phyloP scores from a whole-genome alignment of 1,139 yeast species.

The Scheffersomyces insectosa region DNA sequence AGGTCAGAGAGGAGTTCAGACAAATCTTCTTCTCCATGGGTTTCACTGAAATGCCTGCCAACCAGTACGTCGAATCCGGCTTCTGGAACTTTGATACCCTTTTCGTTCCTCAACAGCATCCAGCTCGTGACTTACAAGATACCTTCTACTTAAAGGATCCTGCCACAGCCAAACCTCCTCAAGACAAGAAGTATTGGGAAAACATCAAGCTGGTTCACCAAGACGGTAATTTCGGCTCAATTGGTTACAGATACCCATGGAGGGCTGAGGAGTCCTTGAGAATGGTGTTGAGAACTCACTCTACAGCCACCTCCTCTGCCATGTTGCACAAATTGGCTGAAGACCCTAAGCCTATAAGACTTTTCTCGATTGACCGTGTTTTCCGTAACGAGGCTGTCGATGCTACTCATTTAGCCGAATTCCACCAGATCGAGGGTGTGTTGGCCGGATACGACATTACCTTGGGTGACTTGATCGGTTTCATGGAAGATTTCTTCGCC shows the following conservation, averaged over 20 bases:
- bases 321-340: slow-evolving; percentile 86
- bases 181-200: slow-evolving; percentile 74
- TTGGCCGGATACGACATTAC: slow-evolving; percentile 95
- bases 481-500: slow-evolving; percentile 95
- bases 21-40: slow-evolving; percentile 98
- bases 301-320: slow-evolving; percentile 89
- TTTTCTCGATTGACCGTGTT: slow-evolving; percentile 95
- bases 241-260: slow-evolving; percentile 99
- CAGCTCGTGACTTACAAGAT: slow-evolving; percentile 98
- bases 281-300: slow-evolving; percentile 94
- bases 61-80: slow-evolving; percentile 95
- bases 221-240: slow-evolving; percentile 88
- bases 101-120: slow-evolving; percentile 98
- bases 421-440: slow-evolving; percentile 99
- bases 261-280: slow-evolving; percentile 83
- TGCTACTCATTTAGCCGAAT: slow-evolving; percentile 99
- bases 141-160: slow-evolving; percentile 98
- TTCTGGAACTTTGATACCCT: slow-evolving; percentile 98
- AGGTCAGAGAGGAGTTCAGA: slow-evolving; percentile 96
- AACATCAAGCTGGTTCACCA: slow-evolving; percentile 84
- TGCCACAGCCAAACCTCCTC: slow-evolving; percentile 71
- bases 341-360: slow-evolving; percentile 87
- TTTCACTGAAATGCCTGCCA: slow-evolving; percentile 98
- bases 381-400: slow-evolving; percentile 99
- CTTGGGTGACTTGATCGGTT: slow-evolving; percentile 93